A percentile compares a stretch with the other conserved stretches of the same genome.
Evolutionary conservation across 2,329 filamentous ascomycete species (phyloP).

Genomic region (Diaporthe sp.): DNA sequence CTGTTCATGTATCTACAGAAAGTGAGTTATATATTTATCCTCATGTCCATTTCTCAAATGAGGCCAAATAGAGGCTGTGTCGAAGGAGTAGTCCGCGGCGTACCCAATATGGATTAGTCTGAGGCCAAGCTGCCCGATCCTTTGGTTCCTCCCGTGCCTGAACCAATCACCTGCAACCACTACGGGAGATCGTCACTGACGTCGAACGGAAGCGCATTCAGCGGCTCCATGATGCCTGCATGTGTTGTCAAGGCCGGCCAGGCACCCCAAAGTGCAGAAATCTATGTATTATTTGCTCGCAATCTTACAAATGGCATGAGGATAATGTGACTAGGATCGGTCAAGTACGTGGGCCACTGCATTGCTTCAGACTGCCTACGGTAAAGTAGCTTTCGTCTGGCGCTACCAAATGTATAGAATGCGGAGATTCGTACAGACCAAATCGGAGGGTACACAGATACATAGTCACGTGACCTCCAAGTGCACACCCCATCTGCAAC

Average conservation of each 20-base stretch:
- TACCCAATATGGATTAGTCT: background rate
- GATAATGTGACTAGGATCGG: background rate
- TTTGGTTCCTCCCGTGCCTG: background rate
- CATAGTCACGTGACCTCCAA: too few relatives aligned
- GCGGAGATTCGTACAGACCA: too few relatives aligned
- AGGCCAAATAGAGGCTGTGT: constrained; percentile 9
- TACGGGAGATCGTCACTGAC: background rate
- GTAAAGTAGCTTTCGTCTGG: too few relatives aligned
- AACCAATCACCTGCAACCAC: background rate
- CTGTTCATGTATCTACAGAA: background rate
- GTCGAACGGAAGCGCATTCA: background rate
- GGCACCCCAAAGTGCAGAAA: background rate
- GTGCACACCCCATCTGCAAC: too few relatives aligned
- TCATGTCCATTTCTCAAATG: background rate
- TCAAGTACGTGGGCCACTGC: background rate
- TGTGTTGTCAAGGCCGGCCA: background rate
- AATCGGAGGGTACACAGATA: too few relatives aligned
- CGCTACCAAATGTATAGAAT: too few relatives aligned
- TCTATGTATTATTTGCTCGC: background rate
- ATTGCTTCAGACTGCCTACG: too few relatives aligned
- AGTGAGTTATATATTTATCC: background rate
- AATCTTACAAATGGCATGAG: background rate
- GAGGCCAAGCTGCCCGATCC: background rate
- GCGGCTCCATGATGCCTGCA: background rate
- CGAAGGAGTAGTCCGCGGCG: background rate